A percentile compares a stretch with the other conserved stretches of the same genome.
Conservation (phyloP, 371 early-diverging fungal genomes). For the Phascolomyces articulosus region DNA sequence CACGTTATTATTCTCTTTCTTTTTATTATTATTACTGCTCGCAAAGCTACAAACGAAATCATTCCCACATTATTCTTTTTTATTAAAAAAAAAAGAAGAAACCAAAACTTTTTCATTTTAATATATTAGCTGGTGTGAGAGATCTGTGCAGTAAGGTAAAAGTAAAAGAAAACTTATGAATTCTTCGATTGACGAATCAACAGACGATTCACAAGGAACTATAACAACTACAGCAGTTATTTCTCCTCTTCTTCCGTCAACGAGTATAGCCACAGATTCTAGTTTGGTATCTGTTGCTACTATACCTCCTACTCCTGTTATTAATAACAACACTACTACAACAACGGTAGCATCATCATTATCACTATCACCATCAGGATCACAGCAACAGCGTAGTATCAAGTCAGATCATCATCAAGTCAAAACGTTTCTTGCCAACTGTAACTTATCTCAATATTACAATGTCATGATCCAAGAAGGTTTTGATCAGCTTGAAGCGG, state of each 20-base stretch:
- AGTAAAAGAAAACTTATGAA: neutral
- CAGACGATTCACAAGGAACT: neutral
- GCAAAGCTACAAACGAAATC: no score
- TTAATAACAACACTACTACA: neutral
- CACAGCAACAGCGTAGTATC: no score
- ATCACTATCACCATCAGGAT: neutral
- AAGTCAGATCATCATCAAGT: conserved; percentile 5
- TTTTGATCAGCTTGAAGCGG: conserved; percentile 27
- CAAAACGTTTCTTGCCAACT: conserved; percentile 3
- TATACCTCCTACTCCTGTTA: neutral
- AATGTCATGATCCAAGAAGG: conserved; percentile 16
- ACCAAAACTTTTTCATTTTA: no score
- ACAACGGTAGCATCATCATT: conserved; percentile 1
- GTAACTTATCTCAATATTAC: conserved; percentile 16
- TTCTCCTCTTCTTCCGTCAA: no score
- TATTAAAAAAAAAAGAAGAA: no score
- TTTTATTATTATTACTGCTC: no score
- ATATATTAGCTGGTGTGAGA: no score
- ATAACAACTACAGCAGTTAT: neutral
- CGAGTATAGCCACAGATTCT: neutral
- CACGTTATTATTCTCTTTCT: no score
- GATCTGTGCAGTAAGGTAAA: neutral
- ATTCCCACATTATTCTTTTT: no score
- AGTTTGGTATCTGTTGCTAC: neutral
- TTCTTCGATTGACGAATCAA: neutral